Evolutionary conservation across 2,329 filamentous ascomycete species (phyloP), one percentile per base, ranked within the genome.

Genomic region (Pseudocercospora eumusae): DNA sequence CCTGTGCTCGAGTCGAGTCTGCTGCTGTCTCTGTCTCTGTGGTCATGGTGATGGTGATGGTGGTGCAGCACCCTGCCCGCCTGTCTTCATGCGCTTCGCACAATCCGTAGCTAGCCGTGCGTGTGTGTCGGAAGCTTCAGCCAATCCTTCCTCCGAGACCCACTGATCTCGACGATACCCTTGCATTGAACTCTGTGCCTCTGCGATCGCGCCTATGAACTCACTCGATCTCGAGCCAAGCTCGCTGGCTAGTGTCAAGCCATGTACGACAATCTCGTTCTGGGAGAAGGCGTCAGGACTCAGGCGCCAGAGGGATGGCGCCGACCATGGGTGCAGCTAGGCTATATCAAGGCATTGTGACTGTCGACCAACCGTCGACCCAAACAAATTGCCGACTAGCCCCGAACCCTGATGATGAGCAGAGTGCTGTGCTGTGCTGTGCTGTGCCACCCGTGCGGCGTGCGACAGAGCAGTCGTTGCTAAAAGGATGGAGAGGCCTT

Each of bases 151-250:
- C 27, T 21, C 47, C 27, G 52, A 23, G 28, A 36, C 25, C 49
- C 52, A 33, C 52, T 40, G 52, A 40, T 54, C 28, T 54, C 28
- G n/a, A 23, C 52, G 52, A 54, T 54, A 33, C 28, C 40, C 31
- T 54, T 31, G 52, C 52, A 33, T 25, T 54, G 52, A 7, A 21
- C 31, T 36, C 20, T 8, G n/a, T 54, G 31, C 18, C 52, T 47
- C 20, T 23, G 36, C n/a, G 55, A 57, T 57, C 55, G 55, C 55
- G 55, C 36, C 55, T 44, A 57, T 57, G 55, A 28, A 11, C 33
- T 47, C 42, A 47, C 23, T 27, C 20, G 49, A 56, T 56, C 53
- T 56, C 13, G n/a, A 2, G 18, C 53, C 53, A 44, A 44, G 31
- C n/a, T 18, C 40, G 20, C 20, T 42, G 15, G 18, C 40, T 47